phyloP scores from a whole-genome alignment of 139 green algal genomes.

The Chlamydomonas asymmetrica region DNA sequence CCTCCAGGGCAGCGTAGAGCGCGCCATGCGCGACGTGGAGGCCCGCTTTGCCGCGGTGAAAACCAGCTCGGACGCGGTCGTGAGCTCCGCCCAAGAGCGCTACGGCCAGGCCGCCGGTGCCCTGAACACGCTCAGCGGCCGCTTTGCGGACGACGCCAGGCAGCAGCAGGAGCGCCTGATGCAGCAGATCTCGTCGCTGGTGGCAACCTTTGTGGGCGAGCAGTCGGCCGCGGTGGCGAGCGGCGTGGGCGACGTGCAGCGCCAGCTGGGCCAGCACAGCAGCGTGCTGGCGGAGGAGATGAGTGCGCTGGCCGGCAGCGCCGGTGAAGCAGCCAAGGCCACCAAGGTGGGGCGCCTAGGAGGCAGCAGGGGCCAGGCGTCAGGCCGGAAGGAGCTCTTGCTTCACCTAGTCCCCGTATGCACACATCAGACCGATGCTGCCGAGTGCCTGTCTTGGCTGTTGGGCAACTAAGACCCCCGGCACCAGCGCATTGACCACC shows the following conservation, averaged over 20 bases:
- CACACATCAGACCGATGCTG: no score
- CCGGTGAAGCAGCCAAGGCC: no score
- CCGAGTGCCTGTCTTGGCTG: no score
- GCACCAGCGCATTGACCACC: no score
- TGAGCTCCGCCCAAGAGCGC: background rate
- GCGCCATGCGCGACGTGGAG: background rate
- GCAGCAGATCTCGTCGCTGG: slow-evolving; percentile 29
- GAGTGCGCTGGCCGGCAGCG: background rate
- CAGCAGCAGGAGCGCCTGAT: slow-evolving; percentile 35
- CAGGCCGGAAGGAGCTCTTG: no score
- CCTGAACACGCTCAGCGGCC: slow-evolving; percentile 9
- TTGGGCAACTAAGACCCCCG: no score
- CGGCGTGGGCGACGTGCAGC: slow-evolving; percentile 17
- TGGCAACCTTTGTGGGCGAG: slow-evolving; percentile 38
- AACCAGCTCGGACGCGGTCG: background rate
- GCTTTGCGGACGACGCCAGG: slow-evolving; percentile 17
- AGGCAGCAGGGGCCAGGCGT: no score
- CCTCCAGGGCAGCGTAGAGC: slow-evolving; percentile 5
- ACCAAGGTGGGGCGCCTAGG: no score
- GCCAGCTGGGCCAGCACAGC: background rate
- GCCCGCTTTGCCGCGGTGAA: background rate
- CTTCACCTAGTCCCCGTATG: no score
- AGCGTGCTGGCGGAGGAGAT: background rate
- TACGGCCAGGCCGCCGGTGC: background rate
- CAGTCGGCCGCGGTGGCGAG: slow-evolving; percentile 9